phyloP scores from a whole-genome alignment of 2,329 filamentous ascomycete genomes.

The Diaporthe citrichinensis region DNA sequence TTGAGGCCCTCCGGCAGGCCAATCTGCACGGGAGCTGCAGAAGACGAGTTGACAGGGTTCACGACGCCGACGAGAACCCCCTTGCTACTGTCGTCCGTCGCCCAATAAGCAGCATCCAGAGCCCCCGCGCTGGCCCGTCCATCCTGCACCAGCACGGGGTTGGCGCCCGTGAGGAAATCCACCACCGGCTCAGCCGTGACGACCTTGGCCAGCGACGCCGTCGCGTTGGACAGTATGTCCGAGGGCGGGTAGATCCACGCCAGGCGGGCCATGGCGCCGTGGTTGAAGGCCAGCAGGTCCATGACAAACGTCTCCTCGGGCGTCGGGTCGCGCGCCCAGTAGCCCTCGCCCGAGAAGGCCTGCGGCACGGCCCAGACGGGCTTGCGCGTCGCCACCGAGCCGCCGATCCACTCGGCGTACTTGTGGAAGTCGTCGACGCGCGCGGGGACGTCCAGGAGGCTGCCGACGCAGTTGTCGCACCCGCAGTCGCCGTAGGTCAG shows the following conservation, averaged over 20 bases:
- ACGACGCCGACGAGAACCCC: conserved; percentile 55
- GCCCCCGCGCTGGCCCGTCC: conserved; percentile 43
- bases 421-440: conserved; percentile 56
- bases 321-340: conserved; percentile 63
- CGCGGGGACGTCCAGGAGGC: conserved; percentile 64
- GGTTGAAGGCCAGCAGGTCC: conserved; percentile 60
- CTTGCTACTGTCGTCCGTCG: conserved; percentile 40
- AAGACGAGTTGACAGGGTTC: conserved; percentile 49
- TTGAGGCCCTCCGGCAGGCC: conserved; percentile 37
- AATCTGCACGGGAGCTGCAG: conserved; percentile 43
- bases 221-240: conserved; percentile 53
- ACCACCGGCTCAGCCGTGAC: conserved; percentile 54
- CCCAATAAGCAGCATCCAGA: conserved; percentile 56
- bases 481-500: conserved; percentile 73
- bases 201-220: conserved; percentile 56
- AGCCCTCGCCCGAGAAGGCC: conserved; percentile 62
- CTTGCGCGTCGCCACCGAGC: conserved; percentile 62
- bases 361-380: conserved; percentile 62
- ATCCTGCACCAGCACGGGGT: conserved; percentile 42
- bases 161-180: conserved; percentile 56
- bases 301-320: conserved; percentile 60
- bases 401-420: conserved; percentile 59
- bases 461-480: conserved; percentile 71
- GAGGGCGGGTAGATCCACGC: conserved; percentile 62
- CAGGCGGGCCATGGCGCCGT: conserved; percentile 59